These are phyloP conservation scores for Arthrobotrys entomopaga DNA, from an alignment of 2,329 filamentous ascomycete species.

Conservation along the genomic window DNA sequence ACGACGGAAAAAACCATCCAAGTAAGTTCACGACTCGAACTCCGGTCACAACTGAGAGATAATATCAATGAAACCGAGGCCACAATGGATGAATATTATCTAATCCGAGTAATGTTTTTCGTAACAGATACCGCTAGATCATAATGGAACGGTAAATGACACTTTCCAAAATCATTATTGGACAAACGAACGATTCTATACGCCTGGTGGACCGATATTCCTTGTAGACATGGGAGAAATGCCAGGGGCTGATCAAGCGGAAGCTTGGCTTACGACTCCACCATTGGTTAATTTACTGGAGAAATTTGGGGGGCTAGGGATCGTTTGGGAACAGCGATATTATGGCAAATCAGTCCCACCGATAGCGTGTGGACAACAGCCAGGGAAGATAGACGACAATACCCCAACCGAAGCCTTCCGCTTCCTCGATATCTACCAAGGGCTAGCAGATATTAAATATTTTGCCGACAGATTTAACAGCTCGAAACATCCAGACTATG, in stretches of 20 bases:
- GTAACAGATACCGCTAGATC: slow-evolving; percentile 26
- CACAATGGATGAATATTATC: too few species aligned
- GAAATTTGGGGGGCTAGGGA: slow-evolving; percentile 57
- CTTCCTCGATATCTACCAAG: slow-evolving; percentile 64
- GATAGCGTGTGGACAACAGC: slow-evolving; percentile 60
- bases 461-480: slow-evolving; percentile 64
- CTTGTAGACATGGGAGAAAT: slow-evolving; percentile 56
- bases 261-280: slow-evolving; percentile 30
- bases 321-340: slow-evolving; percentile 59
- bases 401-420: slow-evolving; percentile 62
- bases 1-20: background rate
- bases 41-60: background rate
- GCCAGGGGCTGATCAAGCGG: slow-evolving; percentile 25
- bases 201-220: slow-evolving; percentile 57
- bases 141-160: slow-evolving; percentile 11
- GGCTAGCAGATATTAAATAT: slow-evolving; percentile 64
- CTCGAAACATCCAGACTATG: slow-evolving; percentile 59
- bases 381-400: slow-evolving; percentile 60
- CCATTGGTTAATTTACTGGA: slow-evolving; percentile 50
- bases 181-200: slow-evolving; percentile 58
- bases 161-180: slow-evolving; percentile 58
- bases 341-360: slow-evolving; percentile 20
- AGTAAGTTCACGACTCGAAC: background rate
- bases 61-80: background rate
- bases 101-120: background rate